These are phyloP conservation scores for Metarhizium robertsii DNA, from an alignment of 2,329 filamentous ascomycete species.

Conservation along the genomic window DNA sequence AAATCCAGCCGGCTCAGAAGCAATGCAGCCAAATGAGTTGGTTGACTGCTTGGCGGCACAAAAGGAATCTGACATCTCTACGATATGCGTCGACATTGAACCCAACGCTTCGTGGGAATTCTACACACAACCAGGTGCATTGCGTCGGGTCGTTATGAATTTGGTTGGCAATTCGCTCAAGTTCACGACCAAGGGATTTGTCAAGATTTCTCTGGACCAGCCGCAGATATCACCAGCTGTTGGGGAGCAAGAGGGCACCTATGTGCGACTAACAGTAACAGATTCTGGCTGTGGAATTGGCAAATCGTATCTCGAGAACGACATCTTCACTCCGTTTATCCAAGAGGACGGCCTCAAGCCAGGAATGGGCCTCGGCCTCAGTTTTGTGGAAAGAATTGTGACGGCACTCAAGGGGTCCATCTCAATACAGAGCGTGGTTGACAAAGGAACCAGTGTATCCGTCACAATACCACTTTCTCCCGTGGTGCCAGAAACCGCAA, in stretches of 20 bases:
- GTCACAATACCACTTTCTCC: conserved; percentile 21
- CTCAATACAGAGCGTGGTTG: conserved; percentile 38
- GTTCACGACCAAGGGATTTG: conserved; percentile 35
- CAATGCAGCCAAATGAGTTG: background rate
- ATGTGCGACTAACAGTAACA: conserved; percentile 34
- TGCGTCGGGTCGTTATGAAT: conserved; percentile 51
- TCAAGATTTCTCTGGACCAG: conserved; percentile 18
- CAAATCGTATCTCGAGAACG: conserved; percentile 49
- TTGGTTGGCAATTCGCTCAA: conserved; percentile 54
- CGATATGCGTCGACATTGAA: conserved; percentile 28
- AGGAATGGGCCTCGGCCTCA: conserved; percentile 56
- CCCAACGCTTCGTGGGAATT: conserved; percentile 40
- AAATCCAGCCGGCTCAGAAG: background rate
- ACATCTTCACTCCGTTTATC: conserved; percentile 53
- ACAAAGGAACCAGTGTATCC: conserved; percentile 25
- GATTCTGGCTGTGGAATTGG: conserved; percentile 61
- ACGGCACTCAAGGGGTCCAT: conserved; percentile 49
- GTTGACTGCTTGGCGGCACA: background rate
- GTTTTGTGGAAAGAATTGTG: conserved; percentile 53
- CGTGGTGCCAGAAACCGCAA: conserved; percentile 1
- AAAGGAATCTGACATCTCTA: conserved; percentile 14
- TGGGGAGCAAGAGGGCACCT: conserved; percentile 11
- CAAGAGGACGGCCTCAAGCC: conserved; percentile 53
- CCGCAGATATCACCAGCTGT: background rate
- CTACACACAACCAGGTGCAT: conserved; percentile 41